These are phyloP conservation scores for Mollisia scopiformis DNA, from an alignment of 2,329 filamentous ascomycete species.

Conservation along the genomic window DNA sequence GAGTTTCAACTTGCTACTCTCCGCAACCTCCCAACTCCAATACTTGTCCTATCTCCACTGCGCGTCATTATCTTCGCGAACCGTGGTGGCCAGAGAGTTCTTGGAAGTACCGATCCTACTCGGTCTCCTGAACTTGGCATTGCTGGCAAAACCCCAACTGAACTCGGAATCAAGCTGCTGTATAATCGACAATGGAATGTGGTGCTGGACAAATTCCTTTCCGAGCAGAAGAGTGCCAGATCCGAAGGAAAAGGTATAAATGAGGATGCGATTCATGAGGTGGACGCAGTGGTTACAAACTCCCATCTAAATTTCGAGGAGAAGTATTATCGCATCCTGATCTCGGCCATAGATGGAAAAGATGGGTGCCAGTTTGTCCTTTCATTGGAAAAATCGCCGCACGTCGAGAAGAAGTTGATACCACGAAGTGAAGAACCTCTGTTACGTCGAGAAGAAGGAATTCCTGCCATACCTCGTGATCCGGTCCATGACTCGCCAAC, in stretches of 20 bases:
- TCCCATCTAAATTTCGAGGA: neutral
- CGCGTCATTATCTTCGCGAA: constrained; percentile 22
- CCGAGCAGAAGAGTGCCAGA: neutral
- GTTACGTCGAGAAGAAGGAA: neutral
- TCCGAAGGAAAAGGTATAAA: neutral
- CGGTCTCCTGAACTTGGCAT: constrained; percentile 3
- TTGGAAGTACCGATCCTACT: constrained; percentile 14
- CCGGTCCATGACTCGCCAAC: neutral
- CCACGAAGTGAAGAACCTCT: neutral
- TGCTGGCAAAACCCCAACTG: constrained; percentile 7
- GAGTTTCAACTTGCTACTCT: constrained; percentile 28
- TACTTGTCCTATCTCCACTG: constrained; percentile 24
- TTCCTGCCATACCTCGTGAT: neutral
- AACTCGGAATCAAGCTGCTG: constrained; percentile 20
- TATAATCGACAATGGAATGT: constrained; percentile 18
- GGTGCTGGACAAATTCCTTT: constrained; percentile 16
- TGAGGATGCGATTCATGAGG: neutral
- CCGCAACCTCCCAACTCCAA: constrained; percentile 23
- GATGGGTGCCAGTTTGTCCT: constrained; percentile 19
- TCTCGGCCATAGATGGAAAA: constrained; percentile 14
- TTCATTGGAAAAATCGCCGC: constrained; percentile 14
- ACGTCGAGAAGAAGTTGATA: neutral
- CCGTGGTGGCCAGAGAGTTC: constrained; percentile 14
- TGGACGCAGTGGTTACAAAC: constrained; percentile 14
- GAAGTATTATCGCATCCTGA: constrained; percentile 15